These are phyloP conservation scores for Corylus heterophylla DNA, from an alignment of 306 rosid genomes.

Conservation along the genomic window DNA sequence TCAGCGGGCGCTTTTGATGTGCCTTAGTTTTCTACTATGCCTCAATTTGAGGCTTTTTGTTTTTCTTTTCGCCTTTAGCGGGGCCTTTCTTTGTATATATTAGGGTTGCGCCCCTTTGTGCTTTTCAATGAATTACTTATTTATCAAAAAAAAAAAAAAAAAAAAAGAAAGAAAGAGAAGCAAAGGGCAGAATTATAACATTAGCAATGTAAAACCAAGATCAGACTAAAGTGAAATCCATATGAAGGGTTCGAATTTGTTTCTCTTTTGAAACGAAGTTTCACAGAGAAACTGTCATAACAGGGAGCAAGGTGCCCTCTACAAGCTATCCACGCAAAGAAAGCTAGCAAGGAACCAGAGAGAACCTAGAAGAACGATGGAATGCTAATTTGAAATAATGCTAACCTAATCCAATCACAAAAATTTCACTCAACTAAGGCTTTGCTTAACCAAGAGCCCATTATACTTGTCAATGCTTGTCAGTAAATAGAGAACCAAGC, in stretches of 20 bases:
- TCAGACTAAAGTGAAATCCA: not conserved
- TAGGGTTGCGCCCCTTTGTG: no score
- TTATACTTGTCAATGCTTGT: not conserved
- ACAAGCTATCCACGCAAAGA: not conserved
- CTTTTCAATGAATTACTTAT: no score
- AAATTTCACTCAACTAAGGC: not conserved
- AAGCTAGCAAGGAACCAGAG: not conserved
- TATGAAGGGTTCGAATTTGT: not conserved
- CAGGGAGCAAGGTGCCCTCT: not conserved
- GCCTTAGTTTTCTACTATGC: no score
- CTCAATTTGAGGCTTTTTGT: no score
- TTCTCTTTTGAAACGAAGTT: not conserved
- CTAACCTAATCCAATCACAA: not conserved
- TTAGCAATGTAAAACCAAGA: not conserved
- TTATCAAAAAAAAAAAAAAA: no score
- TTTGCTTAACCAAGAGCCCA: no score
- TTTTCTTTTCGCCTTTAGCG: no score
- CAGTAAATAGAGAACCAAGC: not conserved
- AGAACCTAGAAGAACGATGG: not conserved
- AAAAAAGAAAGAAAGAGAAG: no score
- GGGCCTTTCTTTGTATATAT: no score
- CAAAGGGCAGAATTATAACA: not conserved
- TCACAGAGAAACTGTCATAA: not conserved
- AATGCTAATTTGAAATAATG: not conserved
- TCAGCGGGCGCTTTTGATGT: no score